Evolutionary conservation across 2,329 filamentous ascomycete genomes (phyloP).

Genomic region (Sporothrix inflata): DNA sequence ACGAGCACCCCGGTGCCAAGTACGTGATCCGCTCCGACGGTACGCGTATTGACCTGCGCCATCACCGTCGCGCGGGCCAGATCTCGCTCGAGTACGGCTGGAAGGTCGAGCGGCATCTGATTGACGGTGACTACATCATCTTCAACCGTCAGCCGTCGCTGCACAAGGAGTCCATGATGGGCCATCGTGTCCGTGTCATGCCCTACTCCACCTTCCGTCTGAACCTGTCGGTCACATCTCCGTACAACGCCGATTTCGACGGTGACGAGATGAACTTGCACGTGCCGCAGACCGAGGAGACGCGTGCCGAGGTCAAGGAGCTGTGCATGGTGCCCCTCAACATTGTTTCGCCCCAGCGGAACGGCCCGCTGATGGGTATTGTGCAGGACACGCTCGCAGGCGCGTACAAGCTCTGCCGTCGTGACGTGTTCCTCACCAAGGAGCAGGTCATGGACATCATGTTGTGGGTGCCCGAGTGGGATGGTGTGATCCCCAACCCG

Average conservation of each 20-base stretch:
- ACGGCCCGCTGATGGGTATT: constrained; percentile 98
- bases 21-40: constrained; percentile 95
- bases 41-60: constrained; percentile 89
- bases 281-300: constrained; percentile 96
- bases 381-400: constrained; percentile 97
- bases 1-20: constrained; percentile 92
- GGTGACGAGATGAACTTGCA: constrained; percentile 99
- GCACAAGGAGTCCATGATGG: constrained; percentile 99
- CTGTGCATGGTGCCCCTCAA: constrained; percentile 98
- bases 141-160: constrained; percentile 99
- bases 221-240: constrained; percentile 95
- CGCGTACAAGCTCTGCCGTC: constrained; percentile 93
- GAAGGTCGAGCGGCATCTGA: constrained; percentile 97
- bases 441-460: constrained; percentile 95
- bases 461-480: constrained; percentile 97
- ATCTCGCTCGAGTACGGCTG: constrained; percentile 92
- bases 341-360: constrained; percentile 96
- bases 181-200: constrained; percentile 95
- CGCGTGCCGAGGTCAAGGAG: constrained; percentile 89
- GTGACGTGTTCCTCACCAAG: constrained; percentile 87
- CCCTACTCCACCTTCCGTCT: constrained; percentile 98
- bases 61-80: constrained; percentile 84
- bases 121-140: constrained; percentile 96
- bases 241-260: constrained; percentile 99
- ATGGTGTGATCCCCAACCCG: constrained; percentile 88